Conservation (phyloP, 2,329 filamentous ascomycete species). For the Colletotrichum sublineola region DNA sequence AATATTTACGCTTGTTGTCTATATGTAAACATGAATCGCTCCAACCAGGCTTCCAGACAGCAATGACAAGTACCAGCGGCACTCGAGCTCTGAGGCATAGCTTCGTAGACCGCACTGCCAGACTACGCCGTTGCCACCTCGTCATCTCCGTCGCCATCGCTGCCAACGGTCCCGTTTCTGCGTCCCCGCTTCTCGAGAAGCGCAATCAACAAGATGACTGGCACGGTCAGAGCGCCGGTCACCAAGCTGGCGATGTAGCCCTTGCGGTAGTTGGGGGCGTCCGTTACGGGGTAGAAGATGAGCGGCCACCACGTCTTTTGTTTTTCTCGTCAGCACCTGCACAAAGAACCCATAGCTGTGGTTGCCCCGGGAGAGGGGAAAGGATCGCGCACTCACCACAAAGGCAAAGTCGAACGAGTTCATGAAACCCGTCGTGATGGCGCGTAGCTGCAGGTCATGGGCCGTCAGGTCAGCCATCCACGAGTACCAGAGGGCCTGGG, state of each 20-base stretch:
- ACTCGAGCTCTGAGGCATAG: too few species aligned
- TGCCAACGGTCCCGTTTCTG: constrained; percentile 14
- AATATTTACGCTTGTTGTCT: neutral
- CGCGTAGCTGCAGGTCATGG: constrained; percentile 56
- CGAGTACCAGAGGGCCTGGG: constrained; percentile 61
- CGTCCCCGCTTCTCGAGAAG: constrained; percentile 51
- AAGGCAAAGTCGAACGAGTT: constrained; percentile 60
- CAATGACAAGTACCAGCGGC: neutral
- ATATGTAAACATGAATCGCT: neutral
- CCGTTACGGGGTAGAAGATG: constrained; percentile 56
- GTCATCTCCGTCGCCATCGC: neutral
- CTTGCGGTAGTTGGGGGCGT: constrained; percentile 54
- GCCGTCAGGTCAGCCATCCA: constrained; percentile 61
- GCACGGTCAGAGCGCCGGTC: constrained; percentile 53
- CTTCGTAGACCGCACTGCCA: neutral
- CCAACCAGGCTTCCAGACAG: neutral
- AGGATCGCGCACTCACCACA: constrained; percentile 44
- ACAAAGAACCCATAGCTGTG: too few species aligned
- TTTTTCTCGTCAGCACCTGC: neutral
- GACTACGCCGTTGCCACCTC: neutral
- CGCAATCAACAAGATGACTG: constrained; percentile 53
- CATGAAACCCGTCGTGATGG: constrained; percentile 60
- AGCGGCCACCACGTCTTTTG: constrained; percentile 54
- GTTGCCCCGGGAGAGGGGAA: too few species aligned
- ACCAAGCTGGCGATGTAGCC: constrained; percentile 57